Percentiles rank a stretch among this genome's conserved stretches.
These are phyloP conservation scores for Hippophae tibetana DNA, from an alignment of 306 rosid species.

Conservation along the genomic window DNA sequence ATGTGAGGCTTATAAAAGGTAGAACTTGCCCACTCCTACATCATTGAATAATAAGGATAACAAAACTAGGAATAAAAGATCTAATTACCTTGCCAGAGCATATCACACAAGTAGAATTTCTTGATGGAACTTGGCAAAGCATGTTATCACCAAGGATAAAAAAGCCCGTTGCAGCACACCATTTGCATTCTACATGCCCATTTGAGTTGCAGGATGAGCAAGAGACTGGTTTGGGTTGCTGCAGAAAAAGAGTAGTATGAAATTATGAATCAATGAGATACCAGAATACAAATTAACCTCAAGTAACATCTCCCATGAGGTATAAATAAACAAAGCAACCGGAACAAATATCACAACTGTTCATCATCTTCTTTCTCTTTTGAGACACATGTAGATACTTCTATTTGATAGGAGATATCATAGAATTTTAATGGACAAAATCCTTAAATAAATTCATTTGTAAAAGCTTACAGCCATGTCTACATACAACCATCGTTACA, in stretches of 20 bases:
- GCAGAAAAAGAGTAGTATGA: slow-evolving; percentile 17
- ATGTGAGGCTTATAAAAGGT: neutral
- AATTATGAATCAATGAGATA: slow-evolving; percentile 12
- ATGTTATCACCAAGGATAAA: slow-evolving; percentile 82
- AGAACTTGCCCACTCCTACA: too few species aligned
- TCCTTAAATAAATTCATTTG: too few species aligned
- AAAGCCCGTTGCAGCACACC: slow-evolving; percentile 94
- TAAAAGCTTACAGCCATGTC: too few species aligned
- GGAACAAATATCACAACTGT: too few species aligned
- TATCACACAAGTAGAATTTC: slow-evolving; percentile 65
- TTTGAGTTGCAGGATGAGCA: slow-evolving; percentile 79
- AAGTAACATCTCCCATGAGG: neutral
- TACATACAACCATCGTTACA: too few species aligned
- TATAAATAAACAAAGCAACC: neutral
- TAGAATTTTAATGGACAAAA: too few species aligned
- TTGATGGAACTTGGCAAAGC: slow-evolving; percentile 98
- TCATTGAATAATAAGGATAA: neutral
- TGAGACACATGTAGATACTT: too few species aligned
- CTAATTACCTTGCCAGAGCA: slow-evolving; percentile 68
- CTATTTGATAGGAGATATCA: too few species aligned
- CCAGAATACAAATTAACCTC: slow-evolving; percentile 2
- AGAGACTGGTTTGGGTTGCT: slow-evolving; percentile 88
- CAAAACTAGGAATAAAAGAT: neutral
- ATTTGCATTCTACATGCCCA: slow-evolving; percentile 75
- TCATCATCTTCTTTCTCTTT: too few species aligned